phyloP scores from a whole-genome alignment of 148 eudicot genomes.

The Rhododendron griersonianum region DNA sequence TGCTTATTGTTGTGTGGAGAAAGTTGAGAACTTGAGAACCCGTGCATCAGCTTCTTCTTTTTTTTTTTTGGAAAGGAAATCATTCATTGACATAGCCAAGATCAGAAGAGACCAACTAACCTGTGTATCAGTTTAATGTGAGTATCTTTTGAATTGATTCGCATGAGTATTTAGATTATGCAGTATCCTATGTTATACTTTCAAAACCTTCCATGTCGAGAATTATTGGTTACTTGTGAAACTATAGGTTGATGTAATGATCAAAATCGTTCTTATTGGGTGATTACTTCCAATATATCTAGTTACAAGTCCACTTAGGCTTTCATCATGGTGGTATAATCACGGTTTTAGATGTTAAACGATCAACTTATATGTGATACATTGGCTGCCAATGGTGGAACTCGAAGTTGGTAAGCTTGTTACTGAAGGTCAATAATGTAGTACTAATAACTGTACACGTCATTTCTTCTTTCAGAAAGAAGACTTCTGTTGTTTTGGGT shows the following conservation, averaged over 20 bases:
- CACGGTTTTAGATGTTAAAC: background rate
- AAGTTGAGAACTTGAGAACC: background rate
- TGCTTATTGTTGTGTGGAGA: background rate
- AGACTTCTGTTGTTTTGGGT: background rate
- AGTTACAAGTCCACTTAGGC: background rate
- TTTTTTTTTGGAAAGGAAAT: background rate
- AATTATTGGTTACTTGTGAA: background rate
- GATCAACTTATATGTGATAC: background rate
- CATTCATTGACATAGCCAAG: background rate
- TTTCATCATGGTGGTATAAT: background rate
- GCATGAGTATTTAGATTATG: background rate
- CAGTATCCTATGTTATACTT: background rate
- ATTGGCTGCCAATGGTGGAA: background rate
- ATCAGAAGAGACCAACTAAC: background rate
- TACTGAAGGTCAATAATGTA: background rate
- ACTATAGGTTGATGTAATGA: background rate
- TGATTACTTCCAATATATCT: background rate
- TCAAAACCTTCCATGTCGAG: background rate
- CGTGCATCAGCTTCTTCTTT: background rate
- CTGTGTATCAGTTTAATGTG: background rate
- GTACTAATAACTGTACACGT: background rate
- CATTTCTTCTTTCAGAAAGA: background rate
- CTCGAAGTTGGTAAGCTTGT: background rate
- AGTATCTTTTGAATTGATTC: background rate
- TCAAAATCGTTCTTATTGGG: background rate